Evolutionary conservation across 2,329 filamentous ascomycete species (phyloP).

Genomic region (Colletotrichum phormii): DNA sequence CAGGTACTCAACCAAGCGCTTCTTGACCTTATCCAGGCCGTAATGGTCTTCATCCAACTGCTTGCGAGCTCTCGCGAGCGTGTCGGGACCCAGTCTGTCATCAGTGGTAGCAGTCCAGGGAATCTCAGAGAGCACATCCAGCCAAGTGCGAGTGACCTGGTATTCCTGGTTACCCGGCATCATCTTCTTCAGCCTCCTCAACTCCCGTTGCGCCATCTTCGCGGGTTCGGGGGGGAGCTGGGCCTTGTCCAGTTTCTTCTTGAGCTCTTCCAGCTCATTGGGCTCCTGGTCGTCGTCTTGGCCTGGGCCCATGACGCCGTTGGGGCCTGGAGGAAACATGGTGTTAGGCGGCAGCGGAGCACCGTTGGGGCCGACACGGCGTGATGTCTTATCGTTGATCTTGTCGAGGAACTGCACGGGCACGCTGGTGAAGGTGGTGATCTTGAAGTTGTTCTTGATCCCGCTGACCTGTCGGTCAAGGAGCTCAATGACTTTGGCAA

Average conservation of each 20-base stretch:
- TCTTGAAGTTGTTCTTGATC: constrained; percentile 89
- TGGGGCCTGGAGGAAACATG: constrained; percentile 38
- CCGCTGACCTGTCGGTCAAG: constrained; percentile 83
- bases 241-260: constrained; percentile 86
- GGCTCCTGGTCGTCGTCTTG: constrained; percentile 80
- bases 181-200: constrained; percentile 93
- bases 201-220: constrained; percentile 90
- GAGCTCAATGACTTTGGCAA: constrained; percentile 86
- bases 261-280: constrained; percentile 91
- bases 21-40: constrained; percentile 96
- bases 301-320: constrained; percentile 53
- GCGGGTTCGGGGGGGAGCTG: constrained; percentile 85
- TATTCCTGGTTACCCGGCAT: constrained; percentile 96
- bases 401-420: constrained; percentile 71
- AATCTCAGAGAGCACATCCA: constrained; percentile 94
- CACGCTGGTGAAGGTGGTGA: constrained; percentile 80
- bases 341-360: constrained; percentile 33
- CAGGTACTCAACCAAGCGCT: constrained; percentile 92
- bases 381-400: constrained; percentile 47
- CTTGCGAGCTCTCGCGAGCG: constrained; percentile 81
- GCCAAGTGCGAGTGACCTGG: constrained; percentile 90
- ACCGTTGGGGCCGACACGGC: constrained; percentile 33
- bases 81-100: constrained; percentile 86
- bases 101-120: constrained; percentile 90
- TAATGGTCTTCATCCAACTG: constrained; percentile 98